Percentiles rank a stretch among this genome's conserved stretches.
These are phyloP conservation scores for Fusarium citri DNA, from an alignment of 2,329 filamentous ascomycete genomes.

Conservation along the genomic window DNA sequence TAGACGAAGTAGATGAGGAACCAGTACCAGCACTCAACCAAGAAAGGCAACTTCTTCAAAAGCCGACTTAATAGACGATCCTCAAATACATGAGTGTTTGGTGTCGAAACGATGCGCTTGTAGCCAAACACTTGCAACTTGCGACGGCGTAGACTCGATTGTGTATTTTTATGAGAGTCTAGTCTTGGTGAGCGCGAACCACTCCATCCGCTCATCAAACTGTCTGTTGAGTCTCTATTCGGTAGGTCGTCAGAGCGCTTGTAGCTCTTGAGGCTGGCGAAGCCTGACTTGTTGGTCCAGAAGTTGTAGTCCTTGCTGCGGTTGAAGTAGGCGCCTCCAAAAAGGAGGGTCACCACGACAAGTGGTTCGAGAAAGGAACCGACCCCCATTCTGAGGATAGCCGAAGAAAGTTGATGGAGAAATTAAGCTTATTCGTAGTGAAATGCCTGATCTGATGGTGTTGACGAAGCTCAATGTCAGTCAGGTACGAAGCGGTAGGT, in stretches of 20 bases:
- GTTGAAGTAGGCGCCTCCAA: constrained; percentile 59
- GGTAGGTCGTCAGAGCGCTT: constrained; percentile 50
- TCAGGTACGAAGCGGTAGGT: background rate
- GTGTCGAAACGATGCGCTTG: constrained; percentile 47
- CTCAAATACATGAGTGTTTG: constrained; percentile 50
- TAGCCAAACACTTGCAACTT: constrained; percentile 51
- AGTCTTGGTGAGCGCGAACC: constrained; percentile 46
- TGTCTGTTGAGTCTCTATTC: constrained; percentile 45
- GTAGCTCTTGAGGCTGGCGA: constrained; percentile 33
- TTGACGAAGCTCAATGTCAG: background rate
- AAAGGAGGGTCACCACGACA: constrained; percentile 57
- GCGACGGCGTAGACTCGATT: constrained; percentile 48
- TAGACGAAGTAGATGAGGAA: constrained; percentile 83
- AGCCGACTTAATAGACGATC: constrained; percentile 58
- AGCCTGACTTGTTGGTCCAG: constrained; percentile 36
- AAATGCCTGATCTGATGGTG: background rate
- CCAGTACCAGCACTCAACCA: constrained; percentile 83
- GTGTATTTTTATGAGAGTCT: constrained; percentile 39
- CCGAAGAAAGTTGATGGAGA: background rate
- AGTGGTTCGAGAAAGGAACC: constrained; percentile 57
- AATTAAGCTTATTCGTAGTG: background rate
- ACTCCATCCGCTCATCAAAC: constrained; percentile 43
- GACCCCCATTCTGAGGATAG: constrained; percentile 50
- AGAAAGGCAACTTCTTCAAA: constrained; percentile 75
- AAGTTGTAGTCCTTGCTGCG: constrained; percentile 55